Evolutionary conservation across 768 basidiomycete species (phyloP).

Genomic region (Suillus decipiens): DNA sequence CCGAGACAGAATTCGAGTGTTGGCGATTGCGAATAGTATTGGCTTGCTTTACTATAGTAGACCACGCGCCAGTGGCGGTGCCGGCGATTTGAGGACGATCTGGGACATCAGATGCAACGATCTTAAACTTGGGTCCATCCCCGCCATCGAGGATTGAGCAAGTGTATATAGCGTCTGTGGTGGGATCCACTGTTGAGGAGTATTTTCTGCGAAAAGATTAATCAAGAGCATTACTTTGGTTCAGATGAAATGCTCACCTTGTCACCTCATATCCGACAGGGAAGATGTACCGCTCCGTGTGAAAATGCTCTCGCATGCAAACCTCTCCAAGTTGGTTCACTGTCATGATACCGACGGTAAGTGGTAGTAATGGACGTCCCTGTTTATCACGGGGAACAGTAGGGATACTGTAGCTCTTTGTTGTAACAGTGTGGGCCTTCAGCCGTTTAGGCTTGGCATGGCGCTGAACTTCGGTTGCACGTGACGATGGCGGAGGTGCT

Average conservation of each 20-base stretch:
- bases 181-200: constrained; percentile 71
- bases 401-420: constrained; percentile 76
- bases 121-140: constrained; percentile 85
- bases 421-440: constrained; percentile 80
- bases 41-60: constrained; percentile 78
- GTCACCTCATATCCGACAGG: constrained; percentile 86
- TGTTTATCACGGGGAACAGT: constrained; percentile 75
- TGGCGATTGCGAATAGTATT: constrained; percentile 79
- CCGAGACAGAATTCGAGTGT: constrained; percentile 86
- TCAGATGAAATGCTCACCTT: constrained; percentile 46
- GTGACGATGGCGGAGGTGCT: constrained; percentile 21
- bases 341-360: constrained; percentile 88
- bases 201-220: constrained; percentile 56
- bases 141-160: constrained; percentile 86
- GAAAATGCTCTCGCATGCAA: constrained; percentile 82
- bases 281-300: constrained; percentile 87
- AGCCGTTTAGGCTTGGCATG: constrained; percentile 73
- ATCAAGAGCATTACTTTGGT: constrained; percentile 3
- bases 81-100: constrained; percentile 77
- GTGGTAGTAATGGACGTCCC: constrained; percentile 70
- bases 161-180: constrained; percentile 68
- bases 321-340: constrained; percentile 73
- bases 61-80: constrained; percentile 90
- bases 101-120: constrained; percentile 70
- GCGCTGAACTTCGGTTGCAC: constrained; percentile 34